A percentile compares a stretch with the other conserved stretches of the same genome.
These are phyloP conservation scores for Naganishia albida DNA, from an alignment of 1,284 basidiomycete genomes.

Conservation along the genomic window DNA sequence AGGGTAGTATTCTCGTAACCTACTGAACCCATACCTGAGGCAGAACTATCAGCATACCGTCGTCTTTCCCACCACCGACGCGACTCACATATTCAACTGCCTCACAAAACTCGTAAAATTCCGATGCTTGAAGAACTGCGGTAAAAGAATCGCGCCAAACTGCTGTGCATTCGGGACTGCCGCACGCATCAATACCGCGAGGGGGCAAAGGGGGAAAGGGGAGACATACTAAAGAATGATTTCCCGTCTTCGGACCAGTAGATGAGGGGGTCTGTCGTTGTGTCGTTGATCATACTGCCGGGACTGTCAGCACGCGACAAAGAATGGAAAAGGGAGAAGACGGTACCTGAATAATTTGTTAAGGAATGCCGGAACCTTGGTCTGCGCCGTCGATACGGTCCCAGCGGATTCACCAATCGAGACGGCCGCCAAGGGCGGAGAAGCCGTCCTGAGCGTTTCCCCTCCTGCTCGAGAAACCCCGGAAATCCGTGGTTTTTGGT, in stretches of 20 bases:
- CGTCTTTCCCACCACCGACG: no score
- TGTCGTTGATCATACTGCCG: constrained; percentile 84
- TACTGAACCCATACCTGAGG: constrained; percentile 70
- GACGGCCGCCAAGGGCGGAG: neutral
- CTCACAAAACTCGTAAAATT: constrained; percentile 93
- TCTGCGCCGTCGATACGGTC: neutral
- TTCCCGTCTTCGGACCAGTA: constrained; percentile 86
- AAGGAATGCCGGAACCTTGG: constrained; percentile 73
- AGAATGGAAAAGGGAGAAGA: constrained; percentile 17
- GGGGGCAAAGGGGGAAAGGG: neutral
- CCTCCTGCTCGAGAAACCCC: neutral
- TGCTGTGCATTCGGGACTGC: constrained; percentile 89
- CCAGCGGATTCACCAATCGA: neutral
- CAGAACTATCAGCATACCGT: constrained; percentile 4
- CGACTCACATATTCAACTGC: constrained; percentile 80
- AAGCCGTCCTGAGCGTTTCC: neutral
- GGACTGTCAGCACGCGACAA: constrained; percentile 24
- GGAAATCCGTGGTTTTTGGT: neutral
- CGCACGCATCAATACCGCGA: constrained; percentile 9
- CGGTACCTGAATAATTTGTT: constrained; percentile 88
- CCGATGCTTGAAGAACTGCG: constrained; percentile 93
- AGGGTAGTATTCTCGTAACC: constrained; percentile 25
- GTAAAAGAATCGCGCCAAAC: constrained; percentile 85
- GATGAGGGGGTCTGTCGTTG: constrained; percentile 77
- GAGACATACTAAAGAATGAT: constrained; percentile 76